Percentiles rank a stretch among this genome's conserved stretches.
phyloP scores from a whole-genome alignment of 768 basidiomycete genomes.

The Chalciporus chontae region DNA sequence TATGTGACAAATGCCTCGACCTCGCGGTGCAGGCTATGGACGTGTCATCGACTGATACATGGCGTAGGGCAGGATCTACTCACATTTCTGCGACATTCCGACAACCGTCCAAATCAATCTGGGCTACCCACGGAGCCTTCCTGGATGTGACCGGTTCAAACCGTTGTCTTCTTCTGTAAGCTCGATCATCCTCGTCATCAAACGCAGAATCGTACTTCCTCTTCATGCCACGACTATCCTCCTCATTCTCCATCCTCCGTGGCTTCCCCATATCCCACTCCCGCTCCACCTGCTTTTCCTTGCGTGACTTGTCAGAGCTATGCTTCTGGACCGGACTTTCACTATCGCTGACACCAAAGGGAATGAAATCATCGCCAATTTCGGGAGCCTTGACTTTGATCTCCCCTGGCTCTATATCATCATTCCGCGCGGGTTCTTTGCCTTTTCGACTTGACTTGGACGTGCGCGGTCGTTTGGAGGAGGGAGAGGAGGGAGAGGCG shows the following conservation, averaged over 20 bases:
- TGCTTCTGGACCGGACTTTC: conserved; percentile 8
- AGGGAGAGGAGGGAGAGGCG: conserved; percentile 9
- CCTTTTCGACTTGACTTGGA: conserved; percentile 13
- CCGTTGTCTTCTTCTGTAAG: conserved; percentile 47
- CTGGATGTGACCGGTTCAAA: conserved; percentile 48
- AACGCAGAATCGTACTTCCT: conserved; percentile 43
- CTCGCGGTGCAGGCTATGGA: conserved; percentile 75
- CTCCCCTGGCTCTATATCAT: conserved; percentile 10
- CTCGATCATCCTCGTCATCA: conserved; percentile 42
- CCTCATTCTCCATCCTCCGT: conserved; percentile 19
- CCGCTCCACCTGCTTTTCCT: conserved; percentile 27
- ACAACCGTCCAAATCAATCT: conserved; percentile 71
- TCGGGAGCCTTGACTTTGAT: conserved; percentile 9
- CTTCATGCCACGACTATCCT: conserved; percentile 33
- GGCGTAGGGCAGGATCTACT: conserved; percentile 28
- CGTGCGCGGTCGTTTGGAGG: conserved; percentile 18
- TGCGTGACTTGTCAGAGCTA: conserved; percentile 17
- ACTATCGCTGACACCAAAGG: conserved; percentile 19
- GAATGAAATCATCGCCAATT: conserved; percentile 32
- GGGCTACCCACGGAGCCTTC: conserved; percentile 64
- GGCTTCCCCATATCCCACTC: conserved; percentile 41
- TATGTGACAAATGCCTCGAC: conserved; percentile 81
- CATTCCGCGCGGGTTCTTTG: conserved; percentile 11
- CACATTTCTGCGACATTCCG: conserved; percentile 83
- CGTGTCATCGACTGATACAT: conserved; percentile 7